Base-by-base conservation (phyloP, 2,329 filamentous ascomycete species). In the Arthroderma sp. region DNA sequence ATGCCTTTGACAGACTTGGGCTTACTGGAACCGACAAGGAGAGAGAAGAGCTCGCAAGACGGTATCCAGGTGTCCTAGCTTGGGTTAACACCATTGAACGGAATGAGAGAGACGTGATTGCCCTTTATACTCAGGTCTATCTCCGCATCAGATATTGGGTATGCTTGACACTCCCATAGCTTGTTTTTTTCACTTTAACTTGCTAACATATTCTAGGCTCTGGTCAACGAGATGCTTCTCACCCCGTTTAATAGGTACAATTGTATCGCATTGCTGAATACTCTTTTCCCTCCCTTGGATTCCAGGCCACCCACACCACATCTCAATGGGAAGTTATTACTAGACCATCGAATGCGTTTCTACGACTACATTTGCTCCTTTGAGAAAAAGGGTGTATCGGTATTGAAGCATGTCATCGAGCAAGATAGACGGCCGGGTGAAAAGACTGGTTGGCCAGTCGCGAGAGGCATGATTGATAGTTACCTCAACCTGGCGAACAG, bases 251-350 rank as follows among this genome's bases (percentile, higher is more conserved):
- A 81, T 72, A 84, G 83, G 67, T 76, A 79, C 64, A 85, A 84
- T 66, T 84, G 82, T 65, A 75, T 84, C 61, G 83, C 81, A 56
- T 82, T 86, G 77, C 77, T 86, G 54, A 86, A 86, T 70, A 85
- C 82, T 8, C 73, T 86, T 31, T 81, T 84, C 61, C 83, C 83
- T 6, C 81, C 83, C 1, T 73, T 78, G 43, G 73, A 74, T 44
- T 68, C 70, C 11, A 68, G 70, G 21, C 69, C 70, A 49, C 79
- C 78, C 4, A 81, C 79, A 8, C 70, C 75, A 28, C 75, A 79
- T 55, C 67, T 84, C 58, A 80, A 77, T 7, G 67, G 72, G 2
- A 68, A 75, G 25, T 74, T 78, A 5, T 71, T 86, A 56, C 75
- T 76, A 58, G 71, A 73, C 11, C 81, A 85, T 64, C 79, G 83